Evolutionary conservation across 169 alveolate genomes (phyloP).

Genomic region (Neospora caninum): DNA sequence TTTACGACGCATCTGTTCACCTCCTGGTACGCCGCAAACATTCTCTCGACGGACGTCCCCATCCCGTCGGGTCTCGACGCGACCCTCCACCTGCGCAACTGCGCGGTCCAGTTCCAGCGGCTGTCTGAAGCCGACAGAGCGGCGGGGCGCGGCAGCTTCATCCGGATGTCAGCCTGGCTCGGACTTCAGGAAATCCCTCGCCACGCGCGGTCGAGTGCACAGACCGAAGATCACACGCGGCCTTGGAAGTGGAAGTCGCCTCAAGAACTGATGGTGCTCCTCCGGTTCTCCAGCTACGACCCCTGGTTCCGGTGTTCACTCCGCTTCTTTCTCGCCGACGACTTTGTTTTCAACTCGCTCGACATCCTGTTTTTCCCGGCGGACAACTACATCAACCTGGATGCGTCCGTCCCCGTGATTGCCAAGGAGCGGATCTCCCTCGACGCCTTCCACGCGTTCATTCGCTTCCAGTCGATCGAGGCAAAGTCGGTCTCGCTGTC

Average conservation of each 20-base stretch:
- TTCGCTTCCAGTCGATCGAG: slow-evolving; percentile 51
- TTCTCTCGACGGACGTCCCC: not conserved
- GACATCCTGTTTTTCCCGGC: slow-evolving; percentile 50
- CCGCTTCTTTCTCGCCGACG: slow-evolving; percentile 23
- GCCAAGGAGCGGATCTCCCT: slow-evolving; percentile 19
- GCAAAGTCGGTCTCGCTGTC: not conserved
- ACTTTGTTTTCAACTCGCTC: slow-evolving; percentile 40
- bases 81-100: slow-evolving; percentile 39
- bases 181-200: slow-evolving; percentile 22
- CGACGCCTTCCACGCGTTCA: slow-evolving; percentile 64
- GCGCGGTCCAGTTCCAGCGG: slow-evolving; percentile 26
- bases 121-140: not conserved
- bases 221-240: not conserved
- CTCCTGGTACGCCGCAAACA: slow-evolving; percentile 6
- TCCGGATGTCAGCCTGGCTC: slow-evolving; percentile 38
- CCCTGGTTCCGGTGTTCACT: slow-evolving; percentile 54
- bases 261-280: not conserved
- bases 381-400: slow-evolving; percentile 51
- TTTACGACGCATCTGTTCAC: not conserved
- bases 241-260: not conserved
- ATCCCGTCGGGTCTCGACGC: slow-evolving; percentile 33
- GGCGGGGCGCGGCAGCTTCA: slow-evolving; percentile 27
- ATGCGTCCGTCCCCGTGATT: slow-evolving; percentile 36
- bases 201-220: slow-evolving; percentile 17
- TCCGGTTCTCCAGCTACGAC: slow-evolving; percentile 45